Conservation (phyloP, 176 grass and related monocot species). For the Carex kokanica region DNA sequence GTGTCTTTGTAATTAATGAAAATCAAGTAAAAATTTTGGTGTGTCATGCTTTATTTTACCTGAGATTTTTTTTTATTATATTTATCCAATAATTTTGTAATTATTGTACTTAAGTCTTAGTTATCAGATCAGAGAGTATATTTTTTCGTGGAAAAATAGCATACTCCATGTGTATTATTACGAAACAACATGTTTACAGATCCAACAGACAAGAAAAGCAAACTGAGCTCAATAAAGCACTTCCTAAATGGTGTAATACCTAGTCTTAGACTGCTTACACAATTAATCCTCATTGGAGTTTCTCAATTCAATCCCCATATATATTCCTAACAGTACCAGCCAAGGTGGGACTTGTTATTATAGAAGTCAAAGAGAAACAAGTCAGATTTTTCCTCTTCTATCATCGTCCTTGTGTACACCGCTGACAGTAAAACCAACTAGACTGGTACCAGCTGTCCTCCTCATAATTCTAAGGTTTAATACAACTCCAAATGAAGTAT, state of each 20-base stretch:
- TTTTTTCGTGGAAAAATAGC: not conserved
- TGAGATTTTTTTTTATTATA: no score
- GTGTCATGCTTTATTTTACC: no score
- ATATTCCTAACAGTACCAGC: not conserved
- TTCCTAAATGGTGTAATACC: not conserved
- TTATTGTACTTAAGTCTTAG: no score
- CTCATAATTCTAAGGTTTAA: not conserved
- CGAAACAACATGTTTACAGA: not conserved
- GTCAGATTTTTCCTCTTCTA: not conserved
- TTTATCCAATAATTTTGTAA: no score
- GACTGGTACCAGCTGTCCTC: not conserved
- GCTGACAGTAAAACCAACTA: not conserved
- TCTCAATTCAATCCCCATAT: not conserved
- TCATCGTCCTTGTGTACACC: not conserved
- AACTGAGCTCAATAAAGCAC: not conserved
- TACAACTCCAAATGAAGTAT: not conserved
- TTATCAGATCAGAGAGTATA: not conserved
- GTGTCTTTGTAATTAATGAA: no score
- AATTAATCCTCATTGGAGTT: not conserved
- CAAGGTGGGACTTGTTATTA: not conserved
- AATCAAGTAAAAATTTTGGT: no score
- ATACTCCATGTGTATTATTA: not conserved
- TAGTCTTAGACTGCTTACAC: not conserved
- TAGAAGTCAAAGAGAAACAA: not conserved
- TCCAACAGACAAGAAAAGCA: not conserved